These are phyloP conservation scores for Trametes cubensis DNA, from an alignment of 768 basidiomycete species.

Conservation along the genomic window DNA sequence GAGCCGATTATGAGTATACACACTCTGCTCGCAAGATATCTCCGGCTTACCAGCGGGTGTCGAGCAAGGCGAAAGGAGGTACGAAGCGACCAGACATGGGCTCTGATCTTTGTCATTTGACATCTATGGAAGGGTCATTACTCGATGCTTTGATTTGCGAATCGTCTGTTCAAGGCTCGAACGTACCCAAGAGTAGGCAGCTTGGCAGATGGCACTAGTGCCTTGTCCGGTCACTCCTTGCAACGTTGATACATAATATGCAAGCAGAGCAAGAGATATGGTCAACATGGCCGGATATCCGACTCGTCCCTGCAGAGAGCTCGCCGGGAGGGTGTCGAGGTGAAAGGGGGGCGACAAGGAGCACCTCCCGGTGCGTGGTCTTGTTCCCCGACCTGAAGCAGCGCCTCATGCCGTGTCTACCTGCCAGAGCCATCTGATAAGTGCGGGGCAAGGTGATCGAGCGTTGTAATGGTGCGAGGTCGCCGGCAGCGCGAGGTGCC, in stretches of 20 bases:
- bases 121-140: conserved; percentile 8
- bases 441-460: neutral
- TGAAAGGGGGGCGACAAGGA: too few species aligned
- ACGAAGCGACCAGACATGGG: conserved; percentile 18
- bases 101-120: conserved; percentile 14
- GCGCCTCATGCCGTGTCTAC: too few species aligned
- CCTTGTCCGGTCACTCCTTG: neutral
- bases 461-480: neutral
- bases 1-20: neutral
- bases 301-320: too few species aligned
- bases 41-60: neutral
- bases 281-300: neutral
- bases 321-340: too few species aligned
- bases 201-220: neutral
- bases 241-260: neutral
- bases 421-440: too few species aligned
- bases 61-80: conserved; percentile 14
- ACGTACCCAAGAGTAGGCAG: conserved; percentile 4
- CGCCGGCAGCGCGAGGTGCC: neutral
- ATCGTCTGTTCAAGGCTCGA: too few species aligned
- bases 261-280: neutral
- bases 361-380: too few species aligned
- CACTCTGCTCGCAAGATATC: too few species aligned
- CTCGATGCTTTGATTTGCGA: neutral
- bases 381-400: too few species aligned